A percentile compares a stretch with the other conserved stretches of the same genome.
phyloP scores from a whole-genome alignment of 139 green algal genomes.

The Bryopsis sp. region DNA sequence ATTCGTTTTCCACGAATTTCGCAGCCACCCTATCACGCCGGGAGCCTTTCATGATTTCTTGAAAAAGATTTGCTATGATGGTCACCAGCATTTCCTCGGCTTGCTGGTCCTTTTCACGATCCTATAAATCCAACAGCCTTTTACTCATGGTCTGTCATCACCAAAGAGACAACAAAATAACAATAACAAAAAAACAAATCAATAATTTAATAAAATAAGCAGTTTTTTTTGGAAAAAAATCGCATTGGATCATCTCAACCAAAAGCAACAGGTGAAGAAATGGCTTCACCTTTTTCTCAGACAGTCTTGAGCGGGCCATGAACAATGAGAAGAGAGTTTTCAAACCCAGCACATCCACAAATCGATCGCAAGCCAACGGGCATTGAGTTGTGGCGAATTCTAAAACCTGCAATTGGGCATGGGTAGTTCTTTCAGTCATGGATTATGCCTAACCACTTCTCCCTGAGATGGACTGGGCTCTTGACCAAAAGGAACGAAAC shows the following conservation, averaged over 20 bases:
- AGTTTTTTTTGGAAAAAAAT: too few species aligned
- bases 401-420: constrained; percentile 17
- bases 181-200: too few species aligned
- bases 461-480: too few species aligned
- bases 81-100: constrained; percentile 80
- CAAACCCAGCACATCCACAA: constrained; percentile 65
- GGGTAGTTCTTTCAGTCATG: neutral
- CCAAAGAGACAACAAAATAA: too few species aligned
- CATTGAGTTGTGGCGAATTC: constrained; percentile 18
- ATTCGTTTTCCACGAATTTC: constrained; percentile 97
- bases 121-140: constrained; percentile 18
- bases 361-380: constrained; percentile 23
- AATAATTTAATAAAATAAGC: too few species aligned
- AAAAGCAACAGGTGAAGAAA: neutral
- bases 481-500: too few species aligned
- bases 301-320: constrained; percentile 63
- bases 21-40: constrained; percentile 64
- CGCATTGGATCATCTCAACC: too few species aligned
- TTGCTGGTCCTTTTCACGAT: constrained; percentile 53
- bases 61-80: constrained; percentile 62
- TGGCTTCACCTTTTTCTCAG: neutral
- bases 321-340: constrained; percentile 84
- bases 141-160: constrained; percentile 34
- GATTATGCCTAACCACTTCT: neutral
- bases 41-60: constrained; percentile 32